Evolutionary conservation across 768 basidiomycete species (phyloP), one percentile per base, ranked within the genome.

Genomic region (Collybiopsis confluens): DNA sequence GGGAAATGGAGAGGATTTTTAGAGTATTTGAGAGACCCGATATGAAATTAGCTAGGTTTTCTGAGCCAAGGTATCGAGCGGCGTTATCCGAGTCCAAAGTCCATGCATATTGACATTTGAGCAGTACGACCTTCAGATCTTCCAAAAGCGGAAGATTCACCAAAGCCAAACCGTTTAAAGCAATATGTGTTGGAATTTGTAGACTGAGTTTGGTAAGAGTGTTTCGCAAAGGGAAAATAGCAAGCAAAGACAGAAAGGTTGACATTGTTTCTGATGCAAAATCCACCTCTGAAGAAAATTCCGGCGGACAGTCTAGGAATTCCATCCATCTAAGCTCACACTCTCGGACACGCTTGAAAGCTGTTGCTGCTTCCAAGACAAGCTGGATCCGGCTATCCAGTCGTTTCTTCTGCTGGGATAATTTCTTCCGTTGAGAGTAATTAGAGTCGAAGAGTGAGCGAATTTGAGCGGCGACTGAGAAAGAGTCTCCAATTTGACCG

Each of bases 1-100:
- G 71, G 8, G 63, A 42, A 26, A 78, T 60, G 0, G 70, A 67
- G 2, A 80, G 56, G 2, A 68, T 68, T 40, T 61, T 60, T 36
- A 80, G 64, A n/a, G 70, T 63, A 18, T 65, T 77, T 71, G 51
- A 78, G 54, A 56, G 78, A 78, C 21, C 77, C 71, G n/a, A 67
- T 60, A 27, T 78, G 71, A 7, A n/a, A n/a, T n/a, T n/a, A n/a
- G n/a, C n/a, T n/a, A n/a, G n/a, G n/a, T n/a, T n/a, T n/a, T n/a
- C n/a, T n/a, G n/a, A n/a, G n/a, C n/a, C n/a, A n/a, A n/a, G n/a
- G n/a, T n/a, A n/a, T n/a, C n/a, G n/a, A n/a, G n/a, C n/a, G n/a
- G n/a, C n/a, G n/a, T n/a, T 67, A 71, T 26, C 77, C 72, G 36
- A 78, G 66, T 4, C 61, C 57, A 16, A 67, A 46, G 40, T 68